These are phyloP conservation scores for Exophiala sp. DNA, from an alignment of 2,329 filamentous ascomycete genomes.

Conservation along the genomic window DNA sequence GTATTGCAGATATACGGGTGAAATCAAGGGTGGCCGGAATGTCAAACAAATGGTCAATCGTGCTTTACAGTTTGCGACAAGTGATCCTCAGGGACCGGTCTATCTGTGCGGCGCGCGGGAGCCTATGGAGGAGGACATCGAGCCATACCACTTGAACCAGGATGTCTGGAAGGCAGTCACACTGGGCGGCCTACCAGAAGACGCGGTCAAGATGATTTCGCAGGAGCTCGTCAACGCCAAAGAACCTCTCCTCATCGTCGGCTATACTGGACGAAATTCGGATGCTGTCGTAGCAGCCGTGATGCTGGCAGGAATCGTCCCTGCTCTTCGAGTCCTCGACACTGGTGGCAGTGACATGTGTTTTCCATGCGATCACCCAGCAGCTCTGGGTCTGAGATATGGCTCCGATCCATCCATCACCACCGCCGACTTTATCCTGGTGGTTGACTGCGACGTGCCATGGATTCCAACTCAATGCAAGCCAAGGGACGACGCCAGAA, in stretches of 20 bases:
- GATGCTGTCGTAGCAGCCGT: slow-evolving; percentile 43
- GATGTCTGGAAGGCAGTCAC: slow-evolving; percentile 64
- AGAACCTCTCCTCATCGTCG: slow-evolving; percentile 46
- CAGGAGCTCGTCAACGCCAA: slow-evolving; percentile 43
- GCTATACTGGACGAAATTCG: slow-evolving; percentile 46
- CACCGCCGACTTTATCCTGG: slow-evolving; percentile 74
- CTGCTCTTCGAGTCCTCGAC: slow-evolving; percentile 47
- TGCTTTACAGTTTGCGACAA: slow-evolving; percentile 73
- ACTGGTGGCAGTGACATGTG: slow-evolving; percentile 50
- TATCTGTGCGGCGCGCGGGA: slow-evolving; percentile 74
- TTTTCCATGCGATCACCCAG: slow-evolving; percentile 45
- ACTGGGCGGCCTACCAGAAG: slow-evolving; percentile 55
- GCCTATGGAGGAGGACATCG: slow-evolving; percentile 78
- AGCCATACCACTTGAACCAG: slow-evolving; percentile 64
- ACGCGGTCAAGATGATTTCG: slow-evolving; percentile 42
- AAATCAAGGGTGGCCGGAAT: slow-evolving; percentile 78
- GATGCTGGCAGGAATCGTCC: slow-evolving; percentile 43
- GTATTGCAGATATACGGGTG: slow-evolving; percentile 76
- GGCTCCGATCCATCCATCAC: slow-evolving; percentile 67
- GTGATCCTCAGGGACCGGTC: slow-evolving; percentile 70
- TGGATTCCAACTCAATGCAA: slow-evolving; percentile 78
- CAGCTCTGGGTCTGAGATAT: slow-evolving; percentile 64
- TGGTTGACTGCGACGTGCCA: slow-evolving; percentile 84
- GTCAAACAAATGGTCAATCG: slow-evolving; percentile 86
- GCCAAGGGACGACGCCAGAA: slow-evolving; percentile 51